Percentiles rank a stretch among this genome's conserved stretches.
Conservation (phyloP, 331 rosid species). For the Malus hybrid region DNA sequence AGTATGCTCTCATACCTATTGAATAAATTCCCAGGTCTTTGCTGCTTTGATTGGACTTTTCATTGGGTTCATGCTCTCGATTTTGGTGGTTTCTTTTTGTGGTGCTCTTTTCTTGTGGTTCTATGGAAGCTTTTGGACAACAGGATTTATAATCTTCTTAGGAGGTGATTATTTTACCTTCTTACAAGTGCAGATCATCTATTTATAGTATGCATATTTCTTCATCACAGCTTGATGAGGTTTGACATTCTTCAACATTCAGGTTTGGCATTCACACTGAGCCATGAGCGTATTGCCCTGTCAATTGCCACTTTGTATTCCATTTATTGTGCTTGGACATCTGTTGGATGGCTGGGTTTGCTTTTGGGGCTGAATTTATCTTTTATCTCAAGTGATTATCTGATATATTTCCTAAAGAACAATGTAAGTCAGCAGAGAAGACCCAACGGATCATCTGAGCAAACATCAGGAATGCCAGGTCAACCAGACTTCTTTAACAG, state of each 20-base stretch:
- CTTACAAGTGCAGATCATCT: slow-evolving; percentile 11
- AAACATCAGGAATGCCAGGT: slow-evolving; percentile 67
- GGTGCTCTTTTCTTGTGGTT: slow-evolving; percentile 82
- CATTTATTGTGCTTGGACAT: slow-evolving; percentile 79
- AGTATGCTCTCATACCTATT: slow-evolving; percentile 18
- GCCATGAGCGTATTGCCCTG: slow-evolving; percentile 76
- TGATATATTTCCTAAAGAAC: slow-evolving; percentile 76
- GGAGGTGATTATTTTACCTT: slow-evolving; percentile 65
- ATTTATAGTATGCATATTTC: background rate
- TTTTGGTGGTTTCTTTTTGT: slow-evolving; percentile 57
- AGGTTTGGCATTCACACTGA: slow-evolving; percentile 76
- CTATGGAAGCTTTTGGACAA: slow-evolving; percentile 94
- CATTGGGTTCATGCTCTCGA: slow-evolving; percentile 59
- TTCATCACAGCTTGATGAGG: slow-evolving; percentile 22
- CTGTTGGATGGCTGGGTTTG: slow-evolving; percentile 86
- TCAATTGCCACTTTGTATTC: slow-evolving; percentile 67
- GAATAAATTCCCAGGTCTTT: slow-evolving; percentile 42
- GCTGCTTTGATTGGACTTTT: slow-evolving; percentile 67
- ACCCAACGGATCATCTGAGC: slow-evolving; percentile 49
- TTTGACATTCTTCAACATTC: slow-evolving; percentile 26
- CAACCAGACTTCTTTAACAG: slow-evolving; percentile 59
- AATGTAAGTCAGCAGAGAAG: slow-evolving; percentile 61
- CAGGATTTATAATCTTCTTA: slow-evolving; percentile 52
- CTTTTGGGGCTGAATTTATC: slow-evolving; percentile 69
- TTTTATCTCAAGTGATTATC: slow-evolving; percentile 73